Conservation (phyloP, 202 grass and related monocot genomes). For the Bolboschoenoplectus hybrid region DNA sequence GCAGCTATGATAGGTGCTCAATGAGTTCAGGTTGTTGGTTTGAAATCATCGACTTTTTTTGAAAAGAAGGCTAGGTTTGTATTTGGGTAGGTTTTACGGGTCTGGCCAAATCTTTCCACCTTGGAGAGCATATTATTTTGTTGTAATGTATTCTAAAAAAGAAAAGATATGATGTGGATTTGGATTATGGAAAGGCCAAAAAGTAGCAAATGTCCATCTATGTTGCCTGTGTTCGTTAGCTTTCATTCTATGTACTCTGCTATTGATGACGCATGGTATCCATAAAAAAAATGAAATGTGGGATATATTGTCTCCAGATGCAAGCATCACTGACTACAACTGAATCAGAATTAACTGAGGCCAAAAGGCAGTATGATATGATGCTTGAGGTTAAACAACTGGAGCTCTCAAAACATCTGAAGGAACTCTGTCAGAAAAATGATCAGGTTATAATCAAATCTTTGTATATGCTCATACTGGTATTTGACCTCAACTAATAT, state of each 20-base stretch:
- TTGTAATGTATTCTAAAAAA: background rate
- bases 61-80: background rate
- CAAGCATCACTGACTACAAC: conserved; percentile 61
- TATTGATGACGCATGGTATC: background rate
- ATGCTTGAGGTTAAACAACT: conserved; percentile 93
- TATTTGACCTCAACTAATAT: background rate
- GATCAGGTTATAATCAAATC: conserved; percentile 70
- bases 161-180: background rate
- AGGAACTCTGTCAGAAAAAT: conserved; percentile 85
- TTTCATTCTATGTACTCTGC: background rate
- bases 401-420: conserved; percentile 93
- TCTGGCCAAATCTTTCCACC: background rate
- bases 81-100: background rate
- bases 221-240: background rate
- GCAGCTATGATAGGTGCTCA: background rate
- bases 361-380: conserved; percentile 81
- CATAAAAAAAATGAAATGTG: conserved; percentile 24
- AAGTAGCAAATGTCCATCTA: background rate
- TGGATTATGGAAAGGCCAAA: background rate
- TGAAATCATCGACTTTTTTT: background rate
- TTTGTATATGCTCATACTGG: conserved; percentile 16
- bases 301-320: conserved; percentile 54
- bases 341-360: conserved; percentile 75
- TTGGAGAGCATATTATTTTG: background rate
- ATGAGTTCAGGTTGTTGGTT: background rate